Base-by-base conservation (phyloP, 139 green algal species). In the Chlamydomonas schloesseri region DNA sequence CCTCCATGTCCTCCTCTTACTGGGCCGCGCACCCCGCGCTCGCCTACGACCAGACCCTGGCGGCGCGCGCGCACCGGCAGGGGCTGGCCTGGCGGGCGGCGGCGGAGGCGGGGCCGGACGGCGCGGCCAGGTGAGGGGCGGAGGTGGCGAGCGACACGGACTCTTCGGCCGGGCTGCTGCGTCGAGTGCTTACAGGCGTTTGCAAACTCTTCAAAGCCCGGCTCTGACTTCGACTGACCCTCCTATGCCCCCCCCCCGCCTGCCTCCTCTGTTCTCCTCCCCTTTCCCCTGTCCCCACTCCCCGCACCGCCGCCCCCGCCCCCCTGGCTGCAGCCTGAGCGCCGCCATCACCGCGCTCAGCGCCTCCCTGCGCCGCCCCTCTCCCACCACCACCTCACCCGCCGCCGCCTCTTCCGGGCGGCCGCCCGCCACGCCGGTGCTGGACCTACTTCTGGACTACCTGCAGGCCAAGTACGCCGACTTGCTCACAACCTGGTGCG, bases 401-500 rank as follows among this genome's bases (percentile, higher is more conserved):
- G 26, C 73, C 50, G 15, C 50, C 73, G 42, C 42, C 42, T 50
- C 42, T 8, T 50, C 42, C 6, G 42, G 42, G 6, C 8, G 20
- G 18, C 53, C 55, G 11, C 73, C 73, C 34, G 53, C 74, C 55
- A 81, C 74, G 21, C 75, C 75, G 13, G 36, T 82, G 28, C 58
- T 82, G 36, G 17, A 34, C 58, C 60, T 82, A 36, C 58, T 82
- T 24, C 21, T 72, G 57, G 75, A 82, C 58, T 71, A 82, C 57
- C 75, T 82, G 58, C 4, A 36, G 26, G 14, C 23, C 75, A 82
- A 82, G 57, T 82, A 82, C 75, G 33, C 53, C 57, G 75, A 82
- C 75, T 10, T 82, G 75, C 75, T 82, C 57, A 58, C 71, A 28
- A 15, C 58, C 21, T 82, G 75, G 75, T 82, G 75, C 33, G 75